phyloP scores from a whole-genome alignment of 2,329 filamentous ascomycete genomes.

The Lachnellula willkommii region DNA sequence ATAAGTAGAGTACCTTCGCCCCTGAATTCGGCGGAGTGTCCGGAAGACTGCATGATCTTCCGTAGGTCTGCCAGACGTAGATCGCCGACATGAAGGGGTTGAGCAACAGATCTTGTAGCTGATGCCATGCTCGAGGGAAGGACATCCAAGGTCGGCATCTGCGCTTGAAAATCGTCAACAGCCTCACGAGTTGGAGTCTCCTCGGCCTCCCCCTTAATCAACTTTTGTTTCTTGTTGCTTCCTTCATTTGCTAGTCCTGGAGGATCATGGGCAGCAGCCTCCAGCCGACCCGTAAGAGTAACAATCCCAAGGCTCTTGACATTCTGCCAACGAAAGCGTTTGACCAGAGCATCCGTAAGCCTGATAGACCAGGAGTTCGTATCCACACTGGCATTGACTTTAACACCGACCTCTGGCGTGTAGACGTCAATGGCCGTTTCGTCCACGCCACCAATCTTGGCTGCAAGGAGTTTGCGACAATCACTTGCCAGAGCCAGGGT shows the following conservation, averaged over 20 bases:
- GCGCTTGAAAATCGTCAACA: conserved; percentile 12
- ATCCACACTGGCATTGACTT: conserved; percentile 87
- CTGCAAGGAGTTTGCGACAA: conserved; percentile 63
- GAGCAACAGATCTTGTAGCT: conserved; percentile 69
- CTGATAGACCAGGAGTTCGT: conserved; percentile 97
- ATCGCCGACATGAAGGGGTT: conserved; percentile 92
- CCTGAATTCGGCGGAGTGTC: conserved; percentile 85
- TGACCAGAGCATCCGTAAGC: conserved; percentile 76
- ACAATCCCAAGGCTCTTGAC: conserved; percentile 86
- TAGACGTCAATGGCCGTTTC: conserved; percentile 64
- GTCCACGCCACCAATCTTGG: conserved; percentile 38
- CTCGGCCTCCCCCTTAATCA: conserved; percentile 41
- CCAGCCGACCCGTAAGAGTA: conserved; percentile 74
- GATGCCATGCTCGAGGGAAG: conserved; percentile 58
- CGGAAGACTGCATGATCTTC: conserved; percentile 72
- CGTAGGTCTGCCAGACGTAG: conserved; percentile 82
- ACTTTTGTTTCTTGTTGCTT: conserved; percentile 40
- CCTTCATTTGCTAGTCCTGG: conserved; percentile 35
- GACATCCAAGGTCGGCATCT: conserved; percentile 38
- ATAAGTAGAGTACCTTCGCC: conserved; percentile 90
- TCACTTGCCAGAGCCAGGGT: conserved; percentile 73
- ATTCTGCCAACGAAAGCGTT: conserved; percentile 89
- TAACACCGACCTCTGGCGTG: conserved; percentile 67
- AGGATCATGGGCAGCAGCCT: conserved; percentile 44
- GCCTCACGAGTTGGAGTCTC: conserved; percentile 22